Evolutionary conservation across 2,329 filamentous ascomycete genomes (phyloP), one percentile per base, ranked within the genome.

Genomic region (Sphaceloma murrayae): DNA sequence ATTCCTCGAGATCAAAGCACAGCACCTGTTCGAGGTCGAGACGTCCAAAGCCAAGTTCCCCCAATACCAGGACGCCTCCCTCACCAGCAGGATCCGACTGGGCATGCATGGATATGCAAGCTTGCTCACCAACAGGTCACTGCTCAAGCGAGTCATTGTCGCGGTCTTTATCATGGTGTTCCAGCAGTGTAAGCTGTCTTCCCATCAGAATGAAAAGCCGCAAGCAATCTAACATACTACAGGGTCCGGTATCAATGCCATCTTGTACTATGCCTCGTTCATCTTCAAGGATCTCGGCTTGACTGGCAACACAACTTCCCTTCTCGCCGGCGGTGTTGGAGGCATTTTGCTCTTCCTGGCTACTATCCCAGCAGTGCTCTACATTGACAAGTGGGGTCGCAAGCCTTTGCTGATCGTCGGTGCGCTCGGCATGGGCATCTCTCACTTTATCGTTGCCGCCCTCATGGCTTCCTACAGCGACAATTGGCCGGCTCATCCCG

Each of bases 381-480:
- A 70, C 58, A 73, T 82, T 47, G 79, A 83, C 54, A 72, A 73
- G 19, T 42, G 78, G 3, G 78, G 78, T 3, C 70, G 78, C 11
- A 79, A 78, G 54, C 75, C 77, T 0, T 69, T 80, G 0, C 65
- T 82, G 0, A 67, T 72, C 2, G 60, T 74, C 7, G 78, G 82
- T 9, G 80, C 79, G 0, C 65, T 84, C 13, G 80, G 79, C 6
- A 86, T 85, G 80, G 77, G 70, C 0, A 65, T 69, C 3, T 84
- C 77, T 48, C 81, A 85, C 56, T 74, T 85, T 51, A 80, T 85
- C 53, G 78, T 85, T 46, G 59, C 80, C 1, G 69, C 76, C 29
- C 80, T 86, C 46, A 71, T 80, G 5, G 82, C 75, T 26, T 73
- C 67, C 48, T 76, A 78, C 54, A 62, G 74, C 9, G 56, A 73